Conservation (phyloP, 225 moss, liverwort and hornwort species). For the Pseudoscleropodium purum region DNA sequence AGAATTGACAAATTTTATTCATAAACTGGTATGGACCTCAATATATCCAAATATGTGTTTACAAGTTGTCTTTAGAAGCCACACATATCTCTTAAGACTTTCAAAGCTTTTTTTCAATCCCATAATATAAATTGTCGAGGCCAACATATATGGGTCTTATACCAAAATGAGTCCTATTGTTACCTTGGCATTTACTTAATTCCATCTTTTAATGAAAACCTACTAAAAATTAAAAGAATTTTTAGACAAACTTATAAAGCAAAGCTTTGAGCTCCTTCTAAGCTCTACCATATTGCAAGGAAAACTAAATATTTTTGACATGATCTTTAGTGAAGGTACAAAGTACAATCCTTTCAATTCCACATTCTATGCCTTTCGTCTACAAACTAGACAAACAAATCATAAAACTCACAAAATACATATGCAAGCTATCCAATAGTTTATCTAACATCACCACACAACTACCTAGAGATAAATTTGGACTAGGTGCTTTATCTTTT, state of each 20-base stretch:
- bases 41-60: not conserved
- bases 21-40: accelerated
- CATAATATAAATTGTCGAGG: not conserved
- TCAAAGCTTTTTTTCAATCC: not conserved
- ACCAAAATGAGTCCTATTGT: not conserved
- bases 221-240: not conserved
- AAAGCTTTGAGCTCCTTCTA: too few species aligned
- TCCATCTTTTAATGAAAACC: not conserved
- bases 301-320: too few species aligned
- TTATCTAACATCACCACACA: too few species aligned
- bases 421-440: too few species aligned
- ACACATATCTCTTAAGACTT: not conserved
- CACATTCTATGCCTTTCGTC: accelerated
- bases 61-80: not conserved
- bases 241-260: too few species aligned
- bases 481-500: too few species aligned
- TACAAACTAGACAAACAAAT: too few species aligned
- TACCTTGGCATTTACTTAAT: not conserved
- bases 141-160: accelerated
- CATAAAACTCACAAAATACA: too few species aligned
- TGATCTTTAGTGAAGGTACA: too few species aligned
- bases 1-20: not conserved
- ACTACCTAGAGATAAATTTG: too few species aligned
- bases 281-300: too few species aligned
- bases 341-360: too few species aligned